These are phyloP conservation scores for Chaetomiaceae sp. DNA, from an alignment of 2,329 filamentous ascomycete genomes.

Conservation along the genomic window DNA sequence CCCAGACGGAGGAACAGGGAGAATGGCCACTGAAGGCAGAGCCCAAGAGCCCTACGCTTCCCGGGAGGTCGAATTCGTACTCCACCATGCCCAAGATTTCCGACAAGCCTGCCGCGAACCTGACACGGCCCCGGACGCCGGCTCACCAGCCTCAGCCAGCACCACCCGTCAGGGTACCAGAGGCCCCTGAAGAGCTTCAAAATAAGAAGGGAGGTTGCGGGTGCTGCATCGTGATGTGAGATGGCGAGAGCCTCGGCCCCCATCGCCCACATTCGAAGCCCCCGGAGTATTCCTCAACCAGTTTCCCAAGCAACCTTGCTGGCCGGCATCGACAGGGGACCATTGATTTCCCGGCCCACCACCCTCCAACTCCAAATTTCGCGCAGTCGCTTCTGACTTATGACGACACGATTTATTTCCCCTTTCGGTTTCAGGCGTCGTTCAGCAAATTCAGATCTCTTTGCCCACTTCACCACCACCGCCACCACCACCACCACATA, in stretches of 20 bases:
- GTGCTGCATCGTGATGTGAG: slow-evolving; percentile 72
- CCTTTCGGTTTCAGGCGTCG: slow-evolving; percentile 7
- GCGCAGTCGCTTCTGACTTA: slow-evolving; percentile 4
- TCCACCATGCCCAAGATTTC: slow-evolving; percentile 60
- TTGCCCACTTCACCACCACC: neutral
- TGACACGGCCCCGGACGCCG: slow-evolving; percentile 45
- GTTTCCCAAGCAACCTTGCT: too few relatives aligned
- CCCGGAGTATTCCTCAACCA: too few relatives aligned
- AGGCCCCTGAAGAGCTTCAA: slow-evolving; percentile 48
- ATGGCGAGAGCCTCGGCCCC: too few relatives aligned
- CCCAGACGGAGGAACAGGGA: slow-evolving; percentile 28
- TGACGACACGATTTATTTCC: slow-evolving; percentile 17
- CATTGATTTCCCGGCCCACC: neutral
- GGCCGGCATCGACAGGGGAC: neutral
- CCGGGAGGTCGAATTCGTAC: slow-evolving; percentile 47
- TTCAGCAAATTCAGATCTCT: slow-evolving; percentile 1
- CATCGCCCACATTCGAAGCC: too few relatives aligned
- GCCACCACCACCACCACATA: neutral
- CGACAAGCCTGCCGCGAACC: slow-evolving; percentile 37
- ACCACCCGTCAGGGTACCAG: slow-evolving; percentile 45
- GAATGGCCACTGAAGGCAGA: slow-evolving; percentile 58
- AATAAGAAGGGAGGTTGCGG: slow-evolving; percentile 55
- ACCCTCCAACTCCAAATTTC: neutral
- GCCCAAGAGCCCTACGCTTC: slow-evolving; percentile 46
- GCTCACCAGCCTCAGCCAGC: slow-evolving; percentile 38